phyloP scores from a whole-genome alignment of 192 early-diverging fungal species.

The Pilobolus umbonatus region DNA sequence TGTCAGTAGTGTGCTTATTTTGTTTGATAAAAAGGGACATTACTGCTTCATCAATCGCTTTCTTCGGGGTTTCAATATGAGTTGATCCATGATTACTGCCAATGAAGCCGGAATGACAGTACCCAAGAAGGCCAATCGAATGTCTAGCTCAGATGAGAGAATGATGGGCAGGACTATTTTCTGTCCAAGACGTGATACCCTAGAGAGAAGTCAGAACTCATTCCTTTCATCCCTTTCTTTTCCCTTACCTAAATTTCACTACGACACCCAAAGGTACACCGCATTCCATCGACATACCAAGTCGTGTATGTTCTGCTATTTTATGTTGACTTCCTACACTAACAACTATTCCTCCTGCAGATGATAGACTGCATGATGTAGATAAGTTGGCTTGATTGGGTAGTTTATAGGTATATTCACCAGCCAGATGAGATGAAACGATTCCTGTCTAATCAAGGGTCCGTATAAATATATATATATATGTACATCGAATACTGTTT shows the following conservation, averaged over 20 bases:
- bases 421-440: constrained; percentile 43
- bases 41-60: constrained; percentile 42
- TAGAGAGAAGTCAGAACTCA: constrained; percentile 9
- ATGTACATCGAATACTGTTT: neutral
- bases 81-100: constrained; percentile 51
- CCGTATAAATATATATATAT: neutral
- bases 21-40: constrained; percentile 4
- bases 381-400: constrained; percentile 39
- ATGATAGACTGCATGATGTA: constrained; percentile 43
- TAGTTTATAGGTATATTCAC: constrained; percentile 45
- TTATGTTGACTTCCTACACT: constrained; percentile 53
- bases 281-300: constrained; percentile 56
- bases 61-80: constrained; percentile 58
- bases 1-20: constrained; percentile 5
- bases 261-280: constrained; percentile 56
- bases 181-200: constrained; percentile 65
- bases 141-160: constrained; percentile 53
- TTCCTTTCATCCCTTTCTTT: neutral
- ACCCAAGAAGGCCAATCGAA: constrained; percentile 48
- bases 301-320: constrained; percentile 46
- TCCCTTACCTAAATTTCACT: constrained; percentile 47
- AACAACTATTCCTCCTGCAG: constrained; percentile 40
- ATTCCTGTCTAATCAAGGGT: constrained; percentile 43
- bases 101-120: constrained; percentile 48
- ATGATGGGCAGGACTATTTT: constrained; percentile 60